Evolutionary conservation across 1,139 yeast species (phyloP).

Genomic region (Kodamaea sp.): DNA sequence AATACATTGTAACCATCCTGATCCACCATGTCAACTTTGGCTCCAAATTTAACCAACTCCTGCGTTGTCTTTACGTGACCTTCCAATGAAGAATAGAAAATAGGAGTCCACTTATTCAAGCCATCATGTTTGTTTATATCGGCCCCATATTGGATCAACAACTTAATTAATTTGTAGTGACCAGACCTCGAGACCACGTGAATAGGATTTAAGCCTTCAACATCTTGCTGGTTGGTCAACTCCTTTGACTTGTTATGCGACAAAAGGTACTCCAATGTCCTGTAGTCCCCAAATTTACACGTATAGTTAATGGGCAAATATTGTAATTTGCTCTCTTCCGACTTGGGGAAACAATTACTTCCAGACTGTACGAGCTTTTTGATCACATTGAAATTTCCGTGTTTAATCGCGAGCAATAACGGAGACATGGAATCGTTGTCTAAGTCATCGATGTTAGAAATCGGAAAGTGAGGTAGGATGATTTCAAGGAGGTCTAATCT

Average conservation of each 20-base stretch:
- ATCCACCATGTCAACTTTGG: conserved; percentile 71
- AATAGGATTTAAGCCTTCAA: conserved; percentile 84
- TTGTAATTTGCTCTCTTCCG: conserved; percentile 50
- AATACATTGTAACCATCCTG: conserved; percentile 82
- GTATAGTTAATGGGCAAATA: conserved; percentile 89
- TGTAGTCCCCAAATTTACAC: conserved; percentile 79
- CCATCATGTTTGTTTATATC: conserved; percentile 80
- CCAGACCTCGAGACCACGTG: conserved; percentile 91
- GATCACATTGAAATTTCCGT: conserved; percentile 60
- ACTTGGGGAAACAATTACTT: conserved; percentile 57
- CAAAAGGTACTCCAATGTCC: conserved; percentile 63
- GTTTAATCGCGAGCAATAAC: conserved; percentile 72
- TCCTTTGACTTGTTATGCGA: conserved; percentile 29
- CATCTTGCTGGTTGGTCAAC: conserved; percentile 57
- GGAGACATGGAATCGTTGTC: conserved; percentile 84
- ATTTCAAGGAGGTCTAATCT: conserved; percentile 55
- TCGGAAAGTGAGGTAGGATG: conserved; percentile 43
- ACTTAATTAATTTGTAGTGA: conserved; percentile 62
- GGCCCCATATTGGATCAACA: conserved; percentile 73
- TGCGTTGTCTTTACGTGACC: conserved; percentile 76
- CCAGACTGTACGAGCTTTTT: conserved; percentile 45
- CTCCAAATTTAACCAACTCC: conserved; percentile 71
- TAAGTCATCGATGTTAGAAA: conserved; percentile 46
- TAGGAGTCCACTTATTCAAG: conserved; percentile 90
- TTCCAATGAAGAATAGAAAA: conserved; percentile 86